Conservation (phyloP, 441 rosid species). For the Sinapis alba region DNA sequence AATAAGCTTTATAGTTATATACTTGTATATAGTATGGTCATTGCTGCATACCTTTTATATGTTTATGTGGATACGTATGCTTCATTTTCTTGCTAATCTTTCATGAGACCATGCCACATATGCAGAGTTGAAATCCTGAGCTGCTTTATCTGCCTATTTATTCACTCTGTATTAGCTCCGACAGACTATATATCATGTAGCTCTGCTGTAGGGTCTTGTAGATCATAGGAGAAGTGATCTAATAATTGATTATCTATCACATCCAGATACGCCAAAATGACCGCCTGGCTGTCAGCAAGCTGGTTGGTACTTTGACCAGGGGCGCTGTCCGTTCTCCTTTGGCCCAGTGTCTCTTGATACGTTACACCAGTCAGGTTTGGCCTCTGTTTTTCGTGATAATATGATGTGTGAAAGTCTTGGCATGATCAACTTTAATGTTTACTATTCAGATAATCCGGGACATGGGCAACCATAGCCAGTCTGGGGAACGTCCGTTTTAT, state of each 20-base stretch:
- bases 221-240: constrained; percentile 3
- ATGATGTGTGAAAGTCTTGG: constrained; percentile 9
- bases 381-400: constrained; percentile 20
- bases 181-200: constrained; percentile 13
- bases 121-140: neutral
- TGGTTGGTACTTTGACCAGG: constrained; percentile 91
- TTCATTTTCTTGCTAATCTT: constrained; percentile 4
- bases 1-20: neutral
- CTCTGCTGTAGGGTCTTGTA: neutral
- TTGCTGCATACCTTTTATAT: neutral
- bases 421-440: constrained; percentile 12
- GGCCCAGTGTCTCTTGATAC: constrained; percentile 96
- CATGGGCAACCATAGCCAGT: constrained; percentile 68
- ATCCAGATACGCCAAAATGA: constrained; percentile 96
- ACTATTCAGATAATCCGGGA: constrained; percentile 77
- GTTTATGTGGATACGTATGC: constrained; percentile 14
- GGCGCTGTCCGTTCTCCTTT: constrained; percentile 97
- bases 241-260: constrained; percentile 11
- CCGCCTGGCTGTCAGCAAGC: constrained; percentile 94
- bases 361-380: constrained; percentile 88
- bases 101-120: constrained; percentile 2
- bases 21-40: constrained; percentile 14
- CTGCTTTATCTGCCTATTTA: neutral
- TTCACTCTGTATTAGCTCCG: constrained; percentile 11
- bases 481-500: constrained; percentile 95